These are phyloP conservation scores for Apiospora arundinis DNA, from an alignment of 2,329 filamentous ascomycete species.

Conservation along the genomic window DNA sequence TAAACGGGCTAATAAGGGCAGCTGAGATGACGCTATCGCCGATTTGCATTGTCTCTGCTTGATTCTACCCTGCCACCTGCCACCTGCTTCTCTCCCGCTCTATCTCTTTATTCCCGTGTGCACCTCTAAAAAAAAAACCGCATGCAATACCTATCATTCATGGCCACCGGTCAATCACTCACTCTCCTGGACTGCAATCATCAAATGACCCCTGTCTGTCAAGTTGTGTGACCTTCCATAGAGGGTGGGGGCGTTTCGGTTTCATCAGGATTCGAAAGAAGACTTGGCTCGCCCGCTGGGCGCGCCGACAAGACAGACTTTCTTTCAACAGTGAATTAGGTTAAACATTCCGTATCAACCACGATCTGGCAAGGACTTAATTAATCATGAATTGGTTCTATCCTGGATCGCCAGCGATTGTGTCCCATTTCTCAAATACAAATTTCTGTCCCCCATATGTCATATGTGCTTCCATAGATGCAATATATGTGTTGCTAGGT, in stretches of 20 bases:
- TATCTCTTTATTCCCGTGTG: background rate
- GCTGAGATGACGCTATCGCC: conserved; percentile 2
- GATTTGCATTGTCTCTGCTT: background rate
- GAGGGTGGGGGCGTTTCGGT: conserved; percentile 17
- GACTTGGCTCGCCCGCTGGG: conserved; percentile 1
- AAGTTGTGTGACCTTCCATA: conserved; percentile 15
- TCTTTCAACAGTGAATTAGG: conserved; percentile 2
- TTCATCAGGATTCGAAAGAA: conserved; percentile 19
- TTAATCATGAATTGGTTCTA: background rate
- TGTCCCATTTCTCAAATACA: background rate
- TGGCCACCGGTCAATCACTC: conserved; percentile 4
- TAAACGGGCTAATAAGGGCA: conserved; percentile 1
- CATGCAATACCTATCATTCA: conserved; percentile 3
- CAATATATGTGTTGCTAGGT: background rate
- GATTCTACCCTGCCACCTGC: background rate
- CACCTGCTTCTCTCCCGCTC: background rate
- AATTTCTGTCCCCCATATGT: too few species aligned
- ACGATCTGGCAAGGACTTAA: background rate
- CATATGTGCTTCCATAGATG: background rate
- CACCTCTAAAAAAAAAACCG: background rate
- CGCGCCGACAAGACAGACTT: conserved; percentile 7
- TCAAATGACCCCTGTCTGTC: conserved; percentile 9
- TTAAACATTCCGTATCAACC: background rate
- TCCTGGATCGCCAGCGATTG: background rate
- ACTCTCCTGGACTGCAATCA: background rate